Conservation (phyloP, 192 early-diverging fungal genomes). For the Dimargaris xerosporica region DNA sequence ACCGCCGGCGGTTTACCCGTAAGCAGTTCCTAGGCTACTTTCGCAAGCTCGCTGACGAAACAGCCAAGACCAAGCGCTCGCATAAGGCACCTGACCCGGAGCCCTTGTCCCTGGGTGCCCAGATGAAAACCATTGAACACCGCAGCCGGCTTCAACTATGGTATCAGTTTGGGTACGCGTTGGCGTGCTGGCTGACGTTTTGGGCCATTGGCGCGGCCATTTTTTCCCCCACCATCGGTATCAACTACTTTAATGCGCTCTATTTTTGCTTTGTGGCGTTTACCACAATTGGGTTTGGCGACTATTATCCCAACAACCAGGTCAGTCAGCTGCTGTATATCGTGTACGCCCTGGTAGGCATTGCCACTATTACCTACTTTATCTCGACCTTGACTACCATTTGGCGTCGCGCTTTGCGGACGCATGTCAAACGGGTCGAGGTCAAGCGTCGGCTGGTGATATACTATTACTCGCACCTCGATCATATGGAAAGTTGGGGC, state of each 20-base stretch:
- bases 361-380: conserved; percentile 26
- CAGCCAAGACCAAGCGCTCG: background rate
- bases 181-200: conserved; percentile 22
- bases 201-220: conserved; percentile 23
- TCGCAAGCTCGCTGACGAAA: background rate
- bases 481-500: background rate
- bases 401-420: background rate
- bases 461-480: background rate
- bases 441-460: background rate
- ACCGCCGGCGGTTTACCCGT: background rate
- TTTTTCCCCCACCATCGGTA: conserved; percentile 21
- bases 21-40: background rate
- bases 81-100: background rate
- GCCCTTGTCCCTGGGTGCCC: background rate
- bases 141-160: background rate
- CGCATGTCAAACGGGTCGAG: background rate
- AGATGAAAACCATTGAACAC: background rate
- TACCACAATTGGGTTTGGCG: conserved; percentile 34
- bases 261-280: conserved; percentile 33
- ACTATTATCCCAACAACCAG: conserved; percentile 20
- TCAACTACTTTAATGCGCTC: conserved; percentile 25
- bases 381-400: conserved; percentile 5
- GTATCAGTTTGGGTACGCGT: conserved; percentile 9
- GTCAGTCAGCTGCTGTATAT: conserved; percentile 27
- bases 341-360: conserved; percentile 26